Evolutionary conservation across 2,329 filamentous ascomycete genomes (phyloP), one percentile per base, ranked within the genome.

Genomic region (Ustulina deusta): DNA sequence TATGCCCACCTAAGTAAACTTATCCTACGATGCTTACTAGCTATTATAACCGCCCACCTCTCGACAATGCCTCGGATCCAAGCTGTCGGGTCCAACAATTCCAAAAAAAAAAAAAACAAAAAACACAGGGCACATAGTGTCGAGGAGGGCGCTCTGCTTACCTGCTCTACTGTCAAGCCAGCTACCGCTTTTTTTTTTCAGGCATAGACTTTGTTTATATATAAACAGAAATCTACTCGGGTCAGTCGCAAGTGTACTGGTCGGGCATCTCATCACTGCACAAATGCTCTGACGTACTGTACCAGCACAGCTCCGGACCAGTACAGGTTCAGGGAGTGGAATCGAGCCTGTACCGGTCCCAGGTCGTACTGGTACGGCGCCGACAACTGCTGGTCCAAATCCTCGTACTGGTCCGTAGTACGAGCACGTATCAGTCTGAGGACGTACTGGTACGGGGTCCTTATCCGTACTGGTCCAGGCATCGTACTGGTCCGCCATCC

Each of bases 401-500:
- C 48, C 48, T 52, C 48, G 48, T 52, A 52, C 48, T 34, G 15
- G 52, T 55, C 52, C 34, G 52, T 55, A 38, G 32, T 40, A 13
- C 52, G 52, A 55, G 34, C 52, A 54, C 29, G 49, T 54, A 54
- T 15, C 49, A 54, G 49, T 54, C 49, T 15, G 29, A 54, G 17
- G 49, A 40, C 52, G 52, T 55, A 55, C 52, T 55, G n/a, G 52
- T 40, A 55, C 52, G 32, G 32, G 20, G 34, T 52, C 48, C 48
- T 6, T 20, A 42, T 32, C n/a, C 36, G 52, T 56, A 38, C 51
- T n/a, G n/a, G n/a, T n/a, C n/a, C n/a, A n/a, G n/a, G n/a, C n/a
- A n/a, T n/a, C n/a, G n/a, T n/a, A n/a, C n/a, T n/a, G n/a, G 54
- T 57, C 54, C 38, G 38, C 38, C 34, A 42, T 56, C 52, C 20